Evolutionary conservation across 257 asterid genomes (phyloP).

Genomic region (Eucommia ulmoides): DNA sequence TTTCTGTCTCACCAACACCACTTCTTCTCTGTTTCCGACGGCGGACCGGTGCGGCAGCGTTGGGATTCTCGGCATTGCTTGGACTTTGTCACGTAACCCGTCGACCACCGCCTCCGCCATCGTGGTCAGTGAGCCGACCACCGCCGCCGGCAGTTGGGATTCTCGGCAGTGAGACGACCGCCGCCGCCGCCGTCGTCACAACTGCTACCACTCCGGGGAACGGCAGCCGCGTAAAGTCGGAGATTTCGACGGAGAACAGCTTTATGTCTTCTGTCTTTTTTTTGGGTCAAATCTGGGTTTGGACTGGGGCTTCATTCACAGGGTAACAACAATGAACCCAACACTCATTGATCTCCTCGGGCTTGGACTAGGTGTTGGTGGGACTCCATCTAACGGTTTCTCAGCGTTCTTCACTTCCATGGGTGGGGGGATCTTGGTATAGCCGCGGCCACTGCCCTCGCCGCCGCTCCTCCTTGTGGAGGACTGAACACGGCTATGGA

Average conservation of each 20-base stretch:
- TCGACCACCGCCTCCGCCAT: no score
- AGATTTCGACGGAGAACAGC: constrained; percentile 25
- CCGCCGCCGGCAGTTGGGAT: constrained; percentile 16
- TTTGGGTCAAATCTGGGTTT: no score
- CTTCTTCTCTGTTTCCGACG: constrained; percentile 29
- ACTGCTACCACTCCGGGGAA: constrained; percentile 14
- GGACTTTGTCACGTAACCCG: constrained; percentile 58
- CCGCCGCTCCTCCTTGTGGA: constrained; percentile 12
- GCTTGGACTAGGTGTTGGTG: constrained; percentile 38
- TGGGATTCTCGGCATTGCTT: constrained; percentile 53
- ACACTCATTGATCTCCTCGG: constrained; percentile 85
- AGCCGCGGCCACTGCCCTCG: constrained; percentile 2
- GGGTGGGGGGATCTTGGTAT: constrained; percentile 23
- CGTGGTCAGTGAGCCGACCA: no score
- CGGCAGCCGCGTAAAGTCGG: constrained; percentile 36
- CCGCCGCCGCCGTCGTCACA: neutral
- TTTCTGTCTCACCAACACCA: constrained; percentile 23
- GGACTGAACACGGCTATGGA: constrained; percentile 17
- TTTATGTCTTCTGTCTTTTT: no score
- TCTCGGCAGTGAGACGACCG: constrained; percentile 3
- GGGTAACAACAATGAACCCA: constrained; percentile 31
- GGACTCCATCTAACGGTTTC: constrained; percentile 20
- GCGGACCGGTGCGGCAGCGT: constrained; percentile 49
- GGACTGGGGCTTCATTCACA: constrained; percentile 32
- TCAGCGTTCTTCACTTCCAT: constrained; percentile 44